Percentiles rank a stretch among this genome's conserved stretches.
Conservation (phyloP, 257 asterid species). For the Thymus mandschuricus region DNA sequence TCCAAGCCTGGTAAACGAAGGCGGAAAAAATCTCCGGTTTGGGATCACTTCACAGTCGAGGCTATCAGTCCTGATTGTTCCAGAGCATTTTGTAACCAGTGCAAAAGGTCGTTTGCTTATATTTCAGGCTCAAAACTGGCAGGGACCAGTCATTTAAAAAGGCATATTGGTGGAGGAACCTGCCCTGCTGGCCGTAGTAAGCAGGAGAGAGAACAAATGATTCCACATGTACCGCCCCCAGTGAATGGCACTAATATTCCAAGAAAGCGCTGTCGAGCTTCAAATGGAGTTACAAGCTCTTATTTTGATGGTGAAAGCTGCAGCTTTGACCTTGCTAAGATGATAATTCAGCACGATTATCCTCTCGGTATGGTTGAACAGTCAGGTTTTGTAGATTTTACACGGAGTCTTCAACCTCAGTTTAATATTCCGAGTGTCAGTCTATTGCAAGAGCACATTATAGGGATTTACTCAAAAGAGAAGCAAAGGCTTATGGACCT, state of each 20-base stretch:
- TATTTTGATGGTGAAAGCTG: slow-evolving; percentile 47
- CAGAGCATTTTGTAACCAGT: slow-evolving; percentile 80
- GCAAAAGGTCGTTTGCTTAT: slow-evolving; percentile 84
- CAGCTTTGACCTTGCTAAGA: slow-evolving; percentile 59
- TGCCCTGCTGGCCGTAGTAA: slow-evolving; percentile 60
- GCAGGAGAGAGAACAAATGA: slow-evolving; percentile 43
- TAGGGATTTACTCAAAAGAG: slow-evolving; percentile 56
- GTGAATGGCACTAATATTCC: slow-evolving; percentile 54
- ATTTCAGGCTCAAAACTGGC: slow-evolving; percentile 74
- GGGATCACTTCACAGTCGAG: slow-evolving; percentile 83
- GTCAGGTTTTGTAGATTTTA: slow-evolving; percentile 61
- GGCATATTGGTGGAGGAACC: slow-evolving; percentile 77
- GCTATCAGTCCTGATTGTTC: slow-evolving; percentile 50
- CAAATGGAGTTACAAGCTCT: slow-evolving; percentile 40
- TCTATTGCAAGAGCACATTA: slow-evolving; percentile 52
- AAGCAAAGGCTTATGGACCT: slow-evolving; percentile 64
- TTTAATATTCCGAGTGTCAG: slow-evolving; percentile 43
- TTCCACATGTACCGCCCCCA: slow-evolving; percentile 39
- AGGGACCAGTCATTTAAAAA: slow-evolving; percentile 91
- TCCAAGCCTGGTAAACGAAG: slow-evolving; percentile 58
- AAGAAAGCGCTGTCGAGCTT: slow-evolving; percentile 64
- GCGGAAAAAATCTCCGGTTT: slow-evolving; percentile 81
- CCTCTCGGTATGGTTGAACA: slow-evolving; percentile 77
- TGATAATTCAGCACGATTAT: slow-evolving; percentile 81
- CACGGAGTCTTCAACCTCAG: slow-evolving; percentile 65